Evolutionary conservation across 139 green algal genomes (phyloP).

Genomic region (Closterium sp.): DNA sequence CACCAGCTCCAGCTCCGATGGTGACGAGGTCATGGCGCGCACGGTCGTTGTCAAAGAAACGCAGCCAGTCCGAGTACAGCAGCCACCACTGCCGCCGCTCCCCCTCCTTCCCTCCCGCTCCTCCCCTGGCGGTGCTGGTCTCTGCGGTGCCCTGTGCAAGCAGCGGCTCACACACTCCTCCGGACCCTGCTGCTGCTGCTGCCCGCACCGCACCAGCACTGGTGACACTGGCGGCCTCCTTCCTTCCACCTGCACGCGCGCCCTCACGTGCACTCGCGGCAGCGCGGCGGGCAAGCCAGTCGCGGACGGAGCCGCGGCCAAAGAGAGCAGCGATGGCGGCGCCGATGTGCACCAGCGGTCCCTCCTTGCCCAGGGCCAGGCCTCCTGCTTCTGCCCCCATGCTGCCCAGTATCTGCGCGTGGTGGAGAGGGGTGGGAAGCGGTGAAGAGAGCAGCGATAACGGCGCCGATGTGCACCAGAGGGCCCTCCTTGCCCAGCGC

Average conservation of each 20-base stretch:
- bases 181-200: not conserved
- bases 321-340: constrained; percentile 65
- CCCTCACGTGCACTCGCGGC: not conserved
- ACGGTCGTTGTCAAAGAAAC: constrained; percentile 57
- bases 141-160: not conserved
- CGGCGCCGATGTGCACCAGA: constrained; percentile 75
- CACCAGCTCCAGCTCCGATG: constrained; percentile 69
- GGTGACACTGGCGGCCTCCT: not conserved
- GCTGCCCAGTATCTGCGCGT: constrained; percentile 48
- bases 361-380: constrained; percentile 80
- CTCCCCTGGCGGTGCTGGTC: not conserved
- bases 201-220: not conserved
- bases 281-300: not conserved
- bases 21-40: constrained; percentile 52
- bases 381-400: constrained; percentile 70
- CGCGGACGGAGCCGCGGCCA: constrained; percentile 2
- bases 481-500: constrained; percentile 82
- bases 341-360: constrained; percentile 78
- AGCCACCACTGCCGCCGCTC: not conserved
- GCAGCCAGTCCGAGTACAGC: constrained; percentile 56
- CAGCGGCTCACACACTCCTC: not conserved
- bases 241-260: not conserved
- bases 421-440: constrained; percentile 35
- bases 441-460: constrained; percentile 59
- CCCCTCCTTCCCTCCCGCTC: not conserved